Base-by-base conservation (phyloP, 176 grass and related monocot genomes). In the Oropetium thomaeum region DNA sequence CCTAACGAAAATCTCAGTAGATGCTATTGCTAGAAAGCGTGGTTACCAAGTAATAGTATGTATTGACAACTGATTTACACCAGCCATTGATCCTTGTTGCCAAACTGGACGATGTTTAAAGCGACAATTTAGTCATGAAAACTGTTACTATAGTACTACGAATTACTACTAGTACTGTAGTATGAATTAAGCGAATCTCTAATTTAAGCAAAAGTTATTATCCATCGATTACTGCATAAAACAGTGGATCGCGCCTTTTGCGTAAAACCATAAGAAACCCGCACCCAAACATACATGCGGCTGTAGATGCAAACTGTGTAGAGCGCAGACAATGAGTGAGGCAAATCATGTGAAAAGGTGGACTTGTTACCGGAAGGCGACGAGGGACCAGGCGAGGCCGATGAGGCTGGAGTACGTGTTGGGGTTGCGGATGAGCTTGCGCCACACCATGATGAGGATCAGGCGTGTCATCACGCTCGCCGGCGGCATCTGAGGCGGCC, bases 371-470 rank as follows among this genome's bases (percentile, higher is more conserved):
- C 93, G 82, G 85, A 93, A 97, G 76, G 87, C 82, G 80, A 97
- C 6, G 67, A 97, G 90, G 73, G 93, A 97, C 90, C 90, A 97
- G 57, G 78, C 34, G 38, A 97, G 80, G 60, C 90, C 93, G 70
- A 97, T 58, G 58, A 99, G 71, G 71, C 96, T 99, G 58, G 96
- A 92, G 63, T 99, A 99, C 42, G 96, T 95, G 91, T 95, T 99
- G 5, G 96, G 96, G 53, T 99, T 99, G 55, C 96, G 88, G 42
- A 95, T 95, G 14, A 99, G 89, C 73, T 95, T 99, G 72, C 96
- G 96, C 91, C 96, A 99, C 47, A 97, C 93, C 93, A 97, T 97
- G 77, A 93, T 90, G 10, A 97, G 80, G 64, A 97, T 93, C 12
- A 97, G 90, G 13, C 93, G 76, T 1, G 83, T 90, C 80, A 97